Base-by-base conservation (phyloP, 1,139 yeast species). In the Arxiozyma telluris region DNA sequence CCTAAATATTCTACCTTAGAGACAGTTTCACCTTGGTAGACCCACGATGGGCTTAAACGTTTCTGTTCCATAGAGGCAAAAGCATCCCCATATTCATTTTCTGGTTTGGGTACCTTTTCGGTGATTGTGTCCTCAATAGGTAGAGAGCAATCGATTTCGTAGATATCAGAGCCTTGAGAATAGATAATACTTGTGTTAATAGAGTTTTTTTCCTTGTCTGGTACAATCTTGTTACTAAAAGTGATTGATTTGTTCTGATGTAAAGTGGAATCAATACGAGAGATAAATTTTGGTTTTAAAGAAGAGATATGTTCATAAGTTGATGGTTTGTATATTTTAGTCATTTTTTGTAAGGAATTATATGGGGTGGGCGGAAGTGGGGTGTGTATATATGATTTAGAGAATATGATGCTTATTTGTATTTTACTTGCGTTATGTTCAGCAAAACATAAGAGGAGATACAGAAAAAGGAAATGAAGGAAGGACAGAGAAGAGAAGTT, bases 201-300 rank as follows among this genome's bases (percentile, higher is more conserved):
- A 15, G 59, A 55, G 3, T 64, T 64, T 22, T 58, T 59, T 11
- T 60, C 60, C 39, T 55, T 61, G 49, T 65, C 61, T 7, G 68
- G 68, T 2, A 61, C 57, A 30, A 66, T 58, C 41, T 63, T 61
- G 51, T 64, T 62, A 22, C 66, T 59, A 50, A 66, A 67, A 4
- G 62, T 57, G 18, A 66, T 50, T 5, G 62, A 59, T 50, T 66
- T 64, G 20, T 55, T 58, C 23, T 56, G 58, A 22, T 58, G 59
- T 17, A 55, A 42, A 5, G 54, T 55, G 44, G 59, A 58, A 41
- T 61, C 66, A 18, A 60, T 60, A 44, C 62, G 56, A 11, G 60
- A 56, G 11, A 59, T 55, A 50, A 22, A 87, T 81, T 58, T 80
- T 76, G 45, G 96, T 80, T 58, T 88, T 80, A 63, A 88, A 79